Base-by-base conservation (phyloP, 2,329 filamentous ascomycete genomes). In the Fusarium tupiense region DNA sequence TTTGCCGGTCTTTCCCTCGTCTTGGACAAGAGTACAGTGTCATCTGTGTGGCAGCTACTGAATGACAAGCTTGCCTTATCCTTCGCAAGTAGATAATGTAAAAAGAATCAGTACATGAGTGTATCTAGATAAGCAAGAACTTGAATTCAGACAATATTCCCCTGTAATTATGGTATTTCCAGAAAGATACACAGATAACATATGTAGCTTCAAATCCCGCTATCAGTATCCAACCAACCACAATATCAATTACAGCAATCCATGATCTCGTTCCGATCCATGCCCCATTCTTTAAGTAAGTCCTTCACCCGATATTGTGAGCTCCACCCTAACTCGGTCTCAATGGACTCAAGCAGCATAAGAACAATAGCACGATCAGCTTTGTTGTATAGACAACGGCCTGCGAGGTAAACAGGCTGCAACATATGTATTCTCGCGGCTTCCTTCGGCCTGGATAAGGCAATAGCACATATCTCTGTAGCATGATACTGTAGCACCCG, bases 71-170 rank as follows among this genome's bases (percentile, higher is more conserved):
- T 53, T 10, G n/a, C 17, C 2, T 20, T 37, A 20, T 12, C 9
- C 8, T 20, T 14, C 8, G 17, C 17, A 20, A 37, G 31, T 24
- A 20, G 17, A 53, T 37, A 20, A 19, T 19, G 8, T 20, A 3
- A 3, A 8, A 24, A 14, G 3, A 19, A 13, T 24, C 6, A 24
- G 5, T 5, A 19, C 4, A 52, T 5, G 11, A 35, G 5, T 16
- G 11, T 24, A 20, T 52, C 22, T 24, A n/a, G 31, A 52, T 9
- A 31, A 49, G 6, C 13, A 50, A 8, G 7, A 19, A 35, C 11
- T 11, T 6, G 3, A 22, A 19, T 8, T 11, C 11, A 52, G 24
- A 22, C 0, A 16, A 22, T 0, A 3, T 14, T 12, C 1, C 4
- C 4, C 26, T 31, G 10, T 17, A 3, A 10, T n/a, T 22, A 12